Evolutionary conservation across 345 rosid genomes (phyloP).

Genomic region (Pistacia integerrima): DNA sequence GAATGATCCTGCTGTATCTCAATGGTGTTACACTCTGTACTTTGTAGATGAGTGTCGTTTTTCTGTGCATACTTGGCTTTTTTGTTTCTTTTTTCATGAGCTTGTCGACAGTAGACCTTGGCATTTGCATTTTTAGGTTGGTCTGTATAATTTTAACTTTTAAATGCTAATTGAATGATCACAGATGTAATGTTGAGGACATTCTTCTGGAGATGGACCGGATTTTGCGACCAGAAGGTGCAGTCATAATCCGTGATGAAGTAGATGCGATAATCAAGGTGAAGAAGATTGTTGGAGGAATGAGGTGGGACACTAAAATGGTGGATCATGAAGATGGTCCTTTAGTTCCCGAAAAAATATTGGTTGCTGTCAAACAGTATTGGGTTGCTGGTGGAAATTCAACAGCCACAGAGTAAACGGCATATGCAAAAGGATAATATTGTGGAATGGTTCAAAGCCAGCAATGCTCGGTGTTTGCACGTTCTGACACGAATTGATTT

Average conservation of each 20-base stretch:
- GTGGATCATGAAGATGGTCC: constrained; percentile 99
- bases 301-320: constrained; percentile 96
- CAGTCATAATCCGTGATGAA: constrained; percentile 84
- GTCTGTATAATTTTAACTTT: background rate
- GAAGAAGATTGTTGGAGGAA: constrained; percentile 72
- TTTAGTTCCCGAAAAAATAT: constrained; percentile 81
- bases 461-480: background rate
- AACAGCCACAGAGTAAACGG: constrained; percentile 48
- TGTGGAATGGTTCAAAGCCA: constrained; percentile 1
- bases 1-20: background rate
- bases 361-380: constrained; percentile 93
- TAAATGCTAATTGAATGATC: constrained; percentile 7
- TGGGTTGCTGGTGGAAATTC: constrained; percentile 84
- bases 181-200: constrained; percentile 83
- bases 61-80: background rate
- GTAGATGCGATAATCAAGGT: constrained; percentile 83
- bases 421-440: background rate
- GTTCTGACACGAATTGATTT: constrained; percentile 26
- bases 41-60: background rate
- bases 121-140: background rate
- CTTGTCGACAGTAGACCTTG: background rate
- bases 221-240: constrained; percentile 96
- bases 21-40: background rate
- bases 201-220: constrained; percentile 98
- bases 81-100: background rate